Conservation (phyloP, 176 grass and related monocot genomes). For the Aegilops bicornis region DNA sequence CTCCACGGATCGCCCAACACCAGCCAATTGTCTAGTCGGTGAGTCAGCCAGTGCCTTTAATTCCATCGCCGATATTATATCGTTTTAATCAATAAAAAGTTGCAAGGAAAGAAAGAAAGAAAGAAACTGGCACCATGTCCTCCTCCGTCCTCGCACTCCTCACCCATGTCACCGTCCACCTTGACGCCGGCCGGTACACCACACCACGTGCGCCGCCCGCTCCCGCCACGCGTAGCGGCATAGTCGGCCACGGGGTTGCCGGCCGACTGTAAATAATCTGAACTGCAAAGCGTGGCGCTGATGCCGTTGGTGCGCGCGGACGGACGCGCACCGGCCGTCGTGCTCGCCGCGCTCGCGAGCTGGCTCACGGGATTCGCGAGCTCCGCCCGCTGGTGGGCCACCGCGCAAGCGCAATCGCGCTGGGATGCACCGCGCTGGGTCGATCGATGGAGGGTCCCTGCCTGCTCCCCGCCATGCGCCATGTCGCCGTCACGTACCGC, state of each 20-base stretch:
- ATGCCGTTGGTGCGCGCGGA: neutral
- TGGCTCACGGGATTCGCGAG: slow-evolving; percentile 39
- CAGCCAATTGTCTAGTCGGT: neutral
- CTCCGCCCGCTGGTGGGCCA: slow-evolving; percentile 7
- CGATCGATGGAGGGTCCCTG: neutral
- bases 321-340: slow-evolving; percentile 19
- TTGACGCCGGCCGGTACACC: slow-evolving; percentile 2
- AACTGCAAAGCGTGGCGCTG: neutral
- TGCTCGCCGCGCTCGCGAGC: slow-evolving; percentile 21
- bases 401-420: neutral
- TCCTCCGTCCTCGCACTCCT: neutral
- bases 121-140: neutral
- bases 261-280: neutral
- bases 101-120: neutral
- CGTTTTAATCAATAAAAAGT: neutral
- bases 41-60: neutral
- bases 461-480: slow-evolving; percentile 5
- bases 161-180: slow-evolving; percentile 22
- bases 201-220: neutral
- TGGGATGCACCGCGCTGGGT: neutral
- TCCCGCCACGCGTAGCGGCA: neutral
- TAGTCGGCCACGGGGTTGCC: neutral
- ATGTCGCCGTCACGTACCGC: slow-evolving; percentile 34
- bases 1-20: neutral
- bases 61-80: neutral